phyloP scores from a whole-genome alignment of 164 flowering plant genomes.

The Liquidambar formosana region DNA sequence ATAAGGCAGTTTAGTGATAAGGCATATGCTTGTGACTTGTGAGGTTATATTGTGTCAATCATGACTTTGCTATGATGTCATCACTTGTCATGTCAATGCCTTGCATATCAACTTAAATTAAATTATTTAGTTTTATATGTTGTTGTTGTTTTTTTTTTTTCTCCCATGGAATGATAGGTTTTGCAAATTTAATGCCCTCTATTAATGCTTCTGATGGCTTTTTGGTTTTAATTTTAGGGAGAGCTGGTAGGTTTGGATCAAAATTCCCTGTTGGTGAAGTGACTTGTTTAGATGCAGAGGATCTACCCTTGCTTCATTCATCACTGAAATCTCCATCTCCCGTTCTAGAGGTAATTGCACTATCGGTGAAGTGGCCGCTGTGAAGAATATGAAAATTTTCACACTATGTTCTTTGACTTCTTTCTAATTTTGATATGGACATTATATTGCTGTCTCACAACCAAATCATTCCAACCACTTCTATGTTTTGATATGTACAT shows the following conservation, averaged over 20 bases:
- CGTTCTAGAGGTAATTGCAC: slow-evolving; percentile 60
- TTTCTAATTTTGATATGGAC: background rate
- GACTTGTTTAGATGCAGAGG: slow-evolving; percentile 72
- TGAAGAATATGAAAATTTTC: background rate
- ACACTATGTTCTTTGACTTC: no score
- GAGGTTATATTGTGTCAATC: background rate
- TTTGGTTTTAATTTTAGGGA: slow-evolving; percentile 49
- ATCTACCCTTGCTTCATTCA: slow-evolving; percentile 84
- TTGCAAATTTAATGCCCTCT: background rate
- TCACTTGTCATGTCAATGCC: background rate
- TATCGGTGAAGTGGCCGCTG: background rate
- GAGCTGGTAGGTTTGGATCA: slow-evolving; percentile 97
- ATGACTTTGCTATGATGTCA: background rate
- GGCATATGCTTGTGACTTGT: background rate
- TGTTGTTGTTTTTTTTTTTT: no score
- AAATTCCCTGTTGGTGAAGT: slow-evolving; percentile 88
- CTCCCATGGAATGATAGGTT: no score
- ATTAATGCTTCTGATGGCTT: background rate
- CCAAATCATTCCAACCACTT: background rate
- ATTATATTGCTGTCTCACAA: background rate
- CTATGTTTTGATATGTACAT: background rate
- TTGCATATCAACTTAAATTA: no score
- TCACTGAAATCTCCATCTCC: slow-evolving; percentile 75
- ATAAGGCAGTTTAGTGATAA: background rate
- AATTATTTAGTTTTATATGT: no score